Base-by-base conservation (phyloP, 2,329 filamentous ascomycete genomes). In the Colletotrichum gigasporum region DNA sequence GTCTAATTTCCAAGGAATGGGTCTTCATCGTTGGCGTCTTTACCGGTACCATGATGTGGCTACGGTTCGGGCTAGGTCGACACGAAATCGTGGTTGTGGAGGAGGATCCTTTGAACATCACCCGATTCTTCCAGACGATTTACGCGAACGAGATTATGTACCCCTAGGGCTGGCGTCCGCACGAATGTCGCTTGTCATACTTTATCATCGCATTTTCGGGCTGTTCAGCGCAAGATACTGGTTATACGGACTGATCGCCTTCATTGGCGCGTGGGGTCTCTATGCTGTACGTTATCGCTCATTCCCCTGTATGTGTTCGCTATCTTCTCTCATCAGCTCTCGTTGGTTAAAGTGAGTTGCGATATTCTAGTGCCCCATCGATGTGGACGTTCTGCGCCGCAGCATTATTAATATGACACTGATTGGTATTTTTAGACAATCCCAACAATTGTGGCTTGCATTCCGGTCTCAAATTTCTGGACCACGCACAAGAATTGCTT, bases 61-160 rank as follows among this genome's bases (percentile, higher is more conserved):
- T 65, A 20, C 50, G 35, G 3, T 65, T 55, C 5, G 62, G 62
- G 16, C 62, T 65, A 2, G 62, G 62, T 14, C 42, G 50, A 30
- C 62, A 65, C n/a, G 48, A 44, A 34, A 5, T 54, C 3, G 62
- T 65, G 18, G 56, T 55, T 3, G 12, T 30, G 14, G 56, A 62
- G 26, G 62, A 65, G 20, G 56, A 65, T 28, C 42, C 62, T 5
- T 50, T 44, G 47, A 65, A 62, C 28, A 16, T 65, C 1, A 22
- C 16, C 10, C 48, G 14, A 4, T 65, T 65, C n/a, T 65, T 42
- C 14, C 41, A 65, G 18, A 65, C 62, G 2, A 65, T 65, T 39
- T 65, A 42, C 48, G 62, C 62, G 10, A 65, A 65, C 22, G 62
- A 65, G 11, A 54, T 65, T 2, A 6, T 65, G 16, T 65, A 65